These are phyloP conservation scores for Tricholoma hemisulphureum DNA, from an alignment of 768 basidiomycete species.

Conservation along the genomic window DNA sequence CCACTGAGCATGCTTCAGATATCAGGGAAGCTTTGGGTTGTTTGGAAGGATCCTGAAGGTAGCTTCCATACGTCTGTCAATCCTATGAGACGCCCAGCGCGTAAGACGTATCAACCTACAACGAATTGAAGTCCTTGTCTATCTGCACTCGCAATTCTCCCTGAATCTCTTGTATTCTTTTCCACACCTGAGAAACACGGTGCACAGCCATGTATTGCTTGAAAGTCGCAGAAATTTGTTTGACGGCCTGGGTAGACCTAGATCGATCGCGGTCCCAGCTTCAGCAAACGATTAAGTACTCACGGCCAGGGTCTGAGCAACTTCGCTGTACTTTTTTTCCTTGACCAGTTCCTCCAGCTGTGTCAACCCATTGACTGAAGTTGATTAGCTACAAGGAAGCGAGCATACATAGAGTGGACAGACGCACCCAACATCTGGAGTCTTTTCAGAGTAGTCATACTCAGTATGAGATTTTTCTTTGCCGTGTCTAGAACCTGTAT, in stretches of 20 bases:
- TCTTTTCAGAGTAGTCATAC: constrained; percentile 87
- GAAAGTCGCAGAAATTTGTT: constrained; percentile 79
- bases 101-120: constrained; percentile 54
- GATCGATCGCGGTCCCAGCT: neutral
- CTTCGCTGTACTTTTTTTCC: constrained; percentile 78
- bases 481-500: constrained; percentile 92
- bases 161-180: constrained; percentile 78
- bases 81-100: neutral
- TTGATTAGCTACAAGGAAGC: neutral
- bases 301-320: constrained; percentile 78
- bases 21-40: constrained; percentile 64
- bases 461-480: constrained; percentile 87
- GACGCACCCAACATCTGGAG: constrained; percentile 89
- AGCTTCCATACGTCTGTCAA: constrained; percentile 43
- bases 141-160: constrained; percentile 77
- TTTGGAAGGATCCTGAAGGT: constrained; percentile 73
- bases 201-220: constrained; percentile 76
- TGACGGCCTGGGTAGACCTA: constrained; percentile 69
- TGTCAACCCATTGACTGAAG: constrained; percentile 72
- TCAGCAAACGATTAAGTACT: constrained; percentile 13
- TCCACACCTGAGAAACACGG: constrained; percentile 74
- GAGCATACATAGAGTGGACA: neutral
- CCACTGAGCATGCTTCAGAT: constrained; percentile 80
- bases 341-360: constrained; percentile 78
- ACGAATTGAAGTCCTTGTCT: constrained; percentile 88